phyloP scores from a whole-genome alignment of 495 filamentous ascomycete genomes.

The Penicillium malachiteum region DNA sequence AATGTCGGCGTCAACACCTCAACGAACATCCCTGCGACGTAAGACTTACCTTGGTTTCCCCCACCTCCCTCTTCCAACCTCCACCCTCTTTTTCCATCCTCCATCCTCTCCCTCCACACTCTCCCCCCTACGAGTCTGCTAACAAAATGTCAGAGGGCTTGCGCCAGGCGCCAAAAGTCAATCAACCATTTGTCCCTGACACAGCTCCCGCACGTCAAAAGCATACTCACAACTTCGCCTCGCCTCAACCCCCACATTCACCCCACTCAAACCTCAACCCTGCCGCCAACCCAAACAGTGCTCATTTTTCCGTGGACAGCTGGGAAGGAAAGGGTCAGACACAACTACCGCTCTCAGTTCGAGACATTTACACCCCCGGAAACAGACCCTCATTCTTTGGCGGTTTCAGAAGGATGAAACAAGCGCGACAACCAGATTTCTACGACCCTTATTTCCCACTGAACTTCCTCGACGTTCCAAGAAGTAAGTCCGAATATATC shows the following conservation, averaged over 20 bases:
- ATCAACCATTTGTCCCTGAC: constrained; percentile 49
- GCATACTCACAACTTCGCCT: constrained; percentile 32
- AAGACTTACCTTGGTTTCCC: constrained; percentile 3
- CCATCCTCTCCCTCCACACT: no score
- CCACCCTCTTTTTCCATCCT: not conserved
- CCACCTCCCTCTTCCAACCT: not conserved
- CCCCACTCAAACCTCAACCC: constrained; percentile 31
- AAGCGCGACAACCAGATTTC: constrained; percentile 38
- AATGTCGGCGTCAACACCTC: constrained; percentile 29
- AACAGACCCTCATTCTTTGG: constrained; percentile 41
- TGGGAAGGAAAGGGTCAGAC: constrained; percentile 42
- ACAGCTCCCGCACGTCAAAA: constrained; percentile 43
- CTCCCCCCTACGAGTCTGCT: constrained; percentile 5
- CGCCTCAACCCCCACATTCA: constrained; percentile 32
- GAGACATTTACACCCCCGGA: constrained; percentile 45
- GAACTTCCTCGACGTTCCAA: constrained; percentile 40
- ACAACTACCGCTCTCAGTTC: constrained; percentile 41
- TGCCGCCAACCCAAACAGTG: constrained; percentile 30
- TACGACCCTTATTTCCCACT: constrained; percentile 46
- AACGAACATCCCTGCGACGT: constrained; percentile 29
- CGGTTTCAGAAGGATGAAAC: constrained; percentile 29
- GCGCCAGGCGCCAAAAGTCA: constrained; percentile 46
- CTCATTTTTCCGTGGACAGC: constrained; percentile 30
- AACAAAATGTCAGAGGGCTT: constrained; percentile 38
- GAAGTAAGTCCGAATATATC: constrained; percentile 29